Percentiles rank a stretch among this genome's conserved stretches.
phyloP scores from a whole-genome alignment of 1,284 basidiomycete genomes.

The Exobasidium cylindrosporum region DNA sequence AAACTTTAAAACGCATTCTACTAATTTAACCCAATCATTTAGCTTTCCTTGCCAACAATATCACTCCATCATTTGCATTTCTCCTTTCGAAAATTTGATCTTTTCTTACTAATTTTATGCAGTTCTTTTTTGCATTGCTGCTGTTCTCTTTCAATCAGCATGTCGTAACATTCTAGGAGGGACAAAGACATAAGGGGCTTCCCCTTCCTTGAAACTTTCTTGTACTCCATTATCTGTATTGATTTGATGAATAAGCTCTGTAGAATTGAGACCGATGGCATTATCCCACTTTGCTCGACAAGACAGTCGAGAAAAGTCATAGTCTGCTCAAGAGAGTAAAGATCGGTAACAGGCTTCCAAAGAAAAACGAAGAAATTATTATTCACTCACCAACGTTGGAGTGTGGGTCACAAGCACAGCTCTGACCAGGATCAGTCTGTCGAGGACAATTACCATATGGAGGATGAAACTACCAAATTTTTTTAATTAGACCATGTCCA shows the following conservation, averaged over 20 bases:
- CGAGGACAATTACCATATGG: constrained; percentile 15
- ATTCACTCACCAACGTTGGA: background rate
- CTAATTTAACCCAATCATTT: too few species aligned
- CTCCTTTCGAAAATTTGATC: background rate
- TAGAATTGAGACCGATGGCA: background rate
- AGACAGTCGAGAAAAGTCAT: background rate
- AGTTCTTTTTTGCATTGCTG: background rate
- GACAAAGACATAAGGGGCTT: background rate
- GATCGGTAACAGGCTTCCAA: too few species aligned
- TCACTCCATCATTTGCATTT: too few species aligned
- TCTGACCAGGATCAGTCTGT: background rate
- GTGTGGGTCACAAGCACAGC: constrained; percentile 15
- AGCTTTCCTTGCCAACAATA: too few species aligned
- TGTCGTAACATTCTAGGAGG: background rate
- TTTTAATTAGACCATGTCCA: too few species aligned
- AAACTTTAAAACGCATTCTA: too few species aligned
- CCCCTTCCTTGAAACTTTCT: background rate
- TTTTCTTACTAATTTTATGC: too few species aligned
- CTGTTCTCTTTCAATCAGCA: background rate
- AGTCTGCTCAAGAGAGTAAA: background rate
- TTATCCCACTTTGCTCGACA: background rate
- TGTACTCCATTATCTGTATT: background rate
- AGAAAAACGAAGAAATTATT: background rate
- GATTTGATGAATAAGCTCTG: background rate
- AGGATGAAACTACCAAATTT: constrained; percentile 4